Evolutionary conservation across 1,284 basidiomycete species (phyloP), one percentile per base, ranked within the genome.

Genomic region (Marasmius oreades): DNA sequence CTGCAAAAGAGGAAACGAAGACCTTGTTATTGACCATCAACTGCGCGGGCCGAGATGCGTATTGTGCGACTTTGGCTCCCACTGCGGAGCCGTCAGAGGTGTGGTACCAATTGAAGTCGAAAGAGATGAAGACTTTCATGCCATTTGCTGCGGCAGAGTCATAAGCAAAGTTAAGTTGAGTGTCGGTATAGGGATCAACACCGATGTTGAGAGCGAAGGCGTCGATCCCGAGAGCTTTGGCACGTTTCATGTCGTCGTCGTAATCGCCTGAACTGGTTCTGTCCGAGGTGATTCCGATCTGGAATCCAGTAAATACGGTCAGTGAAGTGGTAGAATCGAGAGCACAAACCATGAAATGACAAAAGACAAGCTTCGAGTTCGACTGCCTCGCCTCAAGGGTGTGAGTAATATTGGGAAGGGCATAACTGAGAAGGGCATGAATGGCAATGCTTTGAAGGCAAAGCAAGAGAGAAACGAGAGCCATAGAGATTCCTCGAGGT

Each of bases 51-150:
- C 24, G 54, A 23, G 52, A 57, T 16, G 59, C 62, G 4, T 66
- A 60, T 53, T 64, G 65, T 7, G 58, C 56, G 12, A 68, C 61
- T 36, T 69, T 62, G 23, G 53, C 43, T 5, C 56, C 56, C 22
- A 64, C 58, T 12, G 34, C 50, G 26, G 44, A n/a, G 56, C 54
- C 59, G 45, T 69, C 63, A 20, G 57, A 56, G 23, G 59, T 18
- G n/a, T 55, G 33, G 26, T 51, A 59, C 66, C 64, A 69, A 46
- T 59, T 60, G 53, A 64, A 64, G 58, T 73, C 71, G 61, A 72
- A 71, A n/a, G 69, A 71, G 52, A 68, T 66, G 61, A 72, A 71
- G 33, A 72, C 64, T 55, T 67, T 67, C 67, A 73, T 72, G 55
- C 57, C 63, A 24, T 64, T 63, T 34, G 59, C 48, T 47, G 65